These are phyloP conservation scores for Paraconiothyrium brasiliense DNA, from an alignment of 2,329 filamentous ascomycete species.

Conservation along the genomic window DNA sequence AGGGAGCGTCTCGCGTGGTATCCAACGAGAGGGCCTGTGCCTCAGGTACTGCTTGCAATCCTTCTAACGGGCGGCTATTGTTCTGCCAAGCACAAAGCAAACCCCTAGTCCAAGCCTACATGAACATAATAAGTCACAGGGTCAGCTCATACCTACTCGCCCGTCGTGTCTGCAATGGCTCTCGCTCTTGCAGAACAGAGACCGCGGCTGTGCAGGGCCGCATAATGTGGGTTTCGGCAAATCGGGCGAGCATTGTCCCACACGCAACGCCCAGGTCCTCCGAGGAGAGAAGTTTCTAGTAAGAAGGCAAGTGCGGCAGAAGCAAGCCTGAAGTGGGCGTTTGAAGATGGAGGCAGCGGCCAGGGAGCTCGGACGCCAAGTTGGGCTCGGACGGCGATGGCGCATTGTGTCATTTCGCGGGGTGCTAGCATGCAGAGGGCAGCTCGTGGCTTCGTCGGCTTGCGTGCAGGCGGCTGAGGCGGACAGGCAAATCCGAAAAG, in stretches of 20 bases:
- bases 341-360: not conserved
- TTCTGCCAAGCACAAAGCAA: constrained; percentile 1
- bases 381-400: constrained; percentile 7
- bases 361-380: not conserved
- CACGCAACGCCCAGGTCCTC: not conserved
- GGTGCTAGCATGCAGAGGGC: constrained; percentile 27
- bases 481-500: constrained; percentile 21
- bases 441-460: constrained; percentile 2
- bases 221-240: not conserved
- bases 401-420: constrained; percentile 33
- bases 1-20: not conserved
- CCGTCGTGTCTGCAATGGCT: not conserved
- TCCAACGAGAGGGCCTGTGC: not conserved
- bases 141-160: not conserved
- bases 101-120: not conserved
- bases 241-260: constrained; percentile 2
- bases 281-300: not conserved
- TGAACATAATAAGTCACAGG: not conserved
- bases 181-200: not conserved
- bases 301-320: not conserved
- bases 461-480: constrained; percentile 33
- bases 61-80: not conserved
- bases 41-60: not conserved
- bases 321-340: not conserved
- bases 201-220: not conserved